Evolutionary conservation across 495 filamentous ascomycete species (phyloP), one percentile per base, ranked within the genome.

Genomic region (Penicillium waksmanii): DNA sequence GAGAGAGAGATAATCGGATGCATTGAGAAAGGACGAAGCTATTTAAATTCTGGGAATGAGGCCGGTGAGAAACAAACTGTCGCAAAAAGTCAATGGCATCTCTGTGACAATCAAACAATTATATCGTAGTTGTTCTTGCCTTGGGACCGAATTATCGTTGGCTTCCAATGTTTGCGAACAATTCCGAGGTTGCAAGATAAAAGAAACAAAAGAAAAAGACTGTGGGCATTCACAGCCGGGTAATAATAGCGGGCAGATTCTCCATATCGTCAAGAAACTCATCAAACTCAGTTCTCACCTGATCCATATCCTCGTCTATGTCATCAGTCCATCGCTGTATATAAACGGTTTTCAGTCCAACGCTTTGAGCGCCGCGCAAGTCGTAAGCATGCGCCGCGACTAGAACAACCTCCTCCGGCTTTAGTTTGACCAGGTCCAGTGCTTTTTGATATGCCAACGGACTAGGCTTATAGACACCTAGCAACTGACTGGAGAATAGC

Each of bases 341-440:
- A 66, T 85, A 84, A n/a, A 80, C 60, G 0, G 80, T 83, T 54
- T 65, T 74, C 73, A 85, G 74, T 1, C 83, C 82, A 23, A 66
- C 64, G 8, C 50, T 63, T 62, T 72, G 75, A 17, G 79, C 83
- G 0, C 75, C 82, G 9, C 77, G 66, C 5, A 82, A 50, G 60
- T 84, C 82, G 67, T 80, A 84, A 15, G 80, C 81, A 71, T 85
- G 81, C 33, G 82, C 82, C 11, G 82, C 82, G 13, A 84, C 80
- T 69, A 78, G 67, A 3, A 83, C 79, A n/a, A 72, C 73, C 60
- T 85, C 75, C 18, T 79, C 71, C 0, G 80, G 75, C 31, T 62
- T 56, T 12, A 77, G 60, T 52, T 76, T 72, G 10, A 84, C 67
- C 21, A 81, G 61, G 36, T 76, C 49, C 40, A 83, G 65, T 5